Evolutionary conservation across 2,329 filamentous ascomycete species (phyloP), one percentile per base, ranked within the genome.

Genomic region (Epichloe sp.): DNA sequence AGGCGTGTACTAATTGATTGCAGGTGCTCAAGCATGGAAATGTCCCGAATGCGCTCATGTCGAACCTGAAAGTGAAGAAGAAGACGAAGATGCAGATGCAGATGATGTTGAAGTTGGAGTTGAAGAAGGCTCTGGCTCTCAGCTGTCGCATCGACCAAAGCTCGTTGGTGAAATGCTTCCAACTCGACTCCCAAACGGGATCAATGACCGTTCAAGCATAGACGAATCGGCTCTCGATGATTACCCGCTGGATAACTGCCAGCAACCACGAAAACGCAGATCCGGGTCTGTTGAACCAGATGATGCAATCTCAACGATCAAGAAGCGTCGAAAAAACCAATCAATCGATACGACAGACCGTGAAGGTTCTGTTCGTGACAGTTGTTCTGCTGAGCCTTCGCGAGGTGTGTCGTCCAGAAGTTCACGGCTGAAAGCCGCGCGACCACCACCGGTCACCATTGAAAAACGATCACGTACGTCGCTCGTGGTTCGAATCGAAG

Each of bases 251-350:
- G 85, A 91, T 65, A 86, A 84, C 44, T 83, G 87, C 8, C 83
- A 88, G 49, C 79, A 86, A 35, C 71, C 95, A 53, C 79, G 90
- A 54, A 95, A 95, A 68, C 81, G 90, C 50, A 95, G 91, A 66
- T 83, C 87, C 17, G 88, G 87, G 1, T 85, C 86, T 3, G 73
- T 78, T 12, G 82, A 84, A 47, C 72, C 69, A 56, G 73, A 87
- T 55, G 75, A 85, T 57, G 71, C 71, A 15, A 67, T 70, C 15
- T 67, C 72, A 52, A 70, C 73, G 1, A 62, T 75, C 37, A 75
- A 77, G 54, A 83, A 79, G 63, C 72, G 80, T 36, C 68, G 74
- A 44, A 72, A 72, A 72, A 71, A 75, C 23, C 68, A 68, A 0
- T 70, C 68, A 0, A 71, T 71, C n/a, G 74, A 70, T 36, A 67